Evolutionary conservation across 331 rosid species (phyloP), one percentile per base, ranked within the genome.

Genomic region (Quercus tomentella): DNA sequence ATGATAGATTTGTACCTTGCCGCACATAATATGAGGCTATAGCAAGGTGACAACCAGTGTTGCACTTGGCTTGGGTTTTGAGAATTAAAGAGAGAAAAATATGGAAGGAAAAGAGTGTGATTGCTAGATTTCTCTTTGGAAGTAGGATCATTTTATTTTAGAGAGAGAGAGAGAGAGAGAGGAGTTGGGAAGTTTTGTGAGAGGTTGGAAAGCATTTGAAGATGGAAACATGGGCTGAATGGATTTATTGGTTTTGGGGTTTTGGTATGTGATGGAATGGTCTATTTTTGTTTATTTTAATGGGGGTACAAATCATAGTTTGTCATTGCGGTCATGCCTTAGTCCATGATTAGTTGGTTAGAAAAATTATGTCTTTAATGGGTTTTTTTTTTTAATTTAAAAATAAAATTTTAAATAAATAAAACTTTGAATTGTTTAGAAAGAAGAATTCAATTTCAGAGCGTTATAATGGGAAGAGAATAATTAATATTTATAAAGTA

Each of bases 41-140:
- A 26, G 89, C 91, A 20, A 76, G 86, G 45, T 74, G 23, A 82
- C 91, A 88, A 1, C 85, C 88, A 26, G 76, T 21, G 16, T 8
- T 60, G 67, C 91, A 85, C 0, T 20, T 77, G 70, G 80, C 88
- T 51, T 79, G 28, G 16, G 52, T 55, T 77, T 11, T 77, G 31
- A 35, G 66, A 14, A 18, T 22, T n/a, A 81, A 67, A 0, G 69
- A 60, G 1, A 73, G 23, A 45, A 45, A 33, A 20, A 78, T 15
- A 22, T 78, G 62, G 62, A 69, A 28, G 79, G 69, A 43, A 2
- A 81, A 58, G 73, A 78, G 26, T 21, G 62, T 9, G 20, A 76
- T 16, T 10, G 52, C 63, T 67, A 68, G 51, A 16, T 76, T 82
- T 37, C 11, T 52, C 7, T 70, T 66, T 60, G 68, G 61, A 1